These are phyloP conservation scores for Blastobotrys apis DNA, from an alignment of 1,139 yeast species.

Conservation along the genomic window DNA sequence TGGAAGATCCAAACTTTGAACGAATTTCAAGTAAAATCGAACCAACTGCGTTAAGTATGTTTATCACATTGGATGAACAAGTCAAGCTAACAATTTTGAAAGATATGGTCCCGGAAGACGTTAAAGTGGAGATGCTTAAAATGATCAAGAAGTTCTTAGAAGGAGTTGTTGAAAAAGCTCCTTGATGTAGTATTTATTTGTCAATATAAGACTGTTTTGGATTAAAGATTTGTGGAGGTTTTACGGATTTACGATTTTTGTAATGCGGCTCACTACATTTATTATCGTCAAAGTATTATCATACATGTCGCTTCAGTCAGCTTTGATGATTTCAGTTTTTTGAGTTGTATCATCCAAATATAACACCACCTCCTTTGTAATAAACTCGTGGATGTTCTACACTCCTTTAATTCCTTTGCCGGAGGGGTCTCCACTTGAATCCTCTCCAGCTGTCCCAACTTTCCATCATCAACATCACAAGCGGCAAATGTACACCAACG, in stretches of 20 bases:
- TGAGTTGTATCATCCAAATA: no score
- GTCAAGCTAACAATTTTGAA: conserved; percentile 3
- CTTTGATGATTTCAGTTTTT: no score
- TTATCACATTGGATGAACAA: not conserved
- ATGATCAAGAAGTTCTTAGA: conserved; percentile 63
- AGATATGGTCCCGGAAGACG: conserved; percentile 61
- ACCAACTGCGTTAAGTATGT: conserved; percentile 57
- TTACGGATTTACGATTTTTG: not conserved
- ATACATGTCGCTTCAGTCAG: no score
- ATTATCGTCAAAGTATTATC: no score
- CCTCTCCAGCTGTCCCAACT: no score
- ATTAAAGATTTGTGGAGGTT: not conserved
- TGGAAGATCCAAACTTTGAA: conserved; percentile 48
- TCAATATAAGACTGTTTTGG: not conserved
- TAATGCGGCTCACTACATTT: not conserved
- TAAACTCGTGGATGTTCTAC: no score
- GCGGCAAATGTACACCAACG: no score
- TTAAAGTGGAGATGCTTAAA: conserved; percentile 55
- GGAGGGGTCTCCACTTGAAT: no score
- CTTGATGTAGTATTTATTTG: conserved; percentile 12
- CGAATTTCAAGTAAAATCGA: conserved; percentile 52
- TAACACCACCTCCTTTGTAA: no score
- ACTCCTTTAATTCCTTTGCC: no score
- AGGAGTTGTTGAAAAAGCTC: conserved; percentile 30
- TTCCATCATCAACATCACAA: no score